Evolutionary conservation across 2,329 filamentous ascomycete species (phyloP), one percentile per base, ranked within the genome.

Genomic region (Didymella glomerata): DNA sequence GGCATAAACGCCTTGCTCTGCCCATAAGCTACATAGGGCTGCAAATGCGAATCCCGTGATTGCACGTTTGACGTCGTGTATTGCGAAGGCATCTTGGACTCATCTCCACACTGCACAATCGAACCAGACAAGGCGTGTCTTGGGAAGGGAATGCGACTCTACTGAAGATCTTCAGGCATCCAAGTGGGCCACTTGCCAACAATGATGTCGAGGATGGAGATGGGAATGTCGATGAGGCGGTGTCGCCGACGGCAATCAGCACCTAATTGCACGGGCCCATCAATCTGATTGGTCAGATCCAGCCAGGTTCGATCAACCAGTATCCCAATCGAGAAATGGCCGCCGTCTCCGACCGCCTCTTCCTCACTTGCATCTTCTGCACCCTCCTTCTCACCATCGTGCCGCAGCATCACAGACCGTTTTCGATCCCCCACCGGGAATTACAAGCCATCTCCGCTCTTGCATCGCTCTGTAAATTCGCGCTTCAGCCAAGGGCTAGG

Each of bases 1-100:
- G 72, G 81, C 80, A 14, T 85, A 71, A 36, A 48, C 3, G 13
- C 10, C 30, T 13, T 30, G 32, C 44, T 47, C n/a, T 30, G 32
- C 44, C 42, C n/a, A 34, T 49, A 50, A 42, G 27, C 50, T 54
- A 47, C 46, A 50, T 54, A 54, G 50, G 47, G 56, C 32, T 36
- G 30, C 20, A 2, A 59, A 50, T 47, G 56, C 56, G 47, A 54
- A 54, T 8, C 56, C 25, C 34, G 50, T 50, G 46, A 59, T 51
- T 41, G 16, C 34, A 59, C 45, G 20, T 9, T 25, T 45, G 24
- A 27, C 48, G 56, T 36, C 46, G 34, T 41, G 20, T 30, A 42
- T 47, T 50, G 56, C 50, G 41, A 48, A 46, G 8, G 5, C 13
- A 22, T 34, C 22, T 8, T 52, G 14, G 25, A 38, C 16, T 32